Percentiles rank a stretch among this genome's conserved stretches.
phyloP scores from a whole-genome alignment of 768 basidiomycete genomes.

The Pisolithus marmoratus region DNA sequence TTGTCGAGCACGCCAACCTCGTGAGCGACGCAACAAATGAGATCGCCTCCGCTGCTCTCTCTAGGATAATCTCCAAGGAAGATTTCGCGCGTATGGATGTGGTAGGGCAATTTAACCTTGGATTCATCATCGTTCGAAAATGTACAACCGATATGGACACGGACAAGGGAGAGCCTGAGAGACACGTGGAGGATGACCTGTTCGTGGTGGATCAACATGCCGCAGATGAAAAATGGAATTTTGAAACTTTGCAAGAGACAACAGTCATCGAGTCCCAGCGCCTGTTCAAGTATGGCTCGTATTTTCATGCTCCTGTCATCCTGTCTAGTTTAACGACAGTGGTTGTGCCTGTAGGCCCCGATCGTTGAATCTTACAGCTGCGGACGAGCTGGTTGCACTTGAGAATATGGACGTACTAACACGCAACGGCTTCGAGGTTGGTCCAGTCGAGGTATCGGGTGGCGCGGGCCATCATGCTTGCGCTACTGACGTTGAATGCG shows the following conservation, averaged over 20 bases:
- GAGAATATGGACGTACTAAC: constrained; percentile 83
- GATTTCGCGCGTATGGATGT: constrained; percentile 85
- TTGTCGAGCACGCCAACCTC: constrained; percentile 23
- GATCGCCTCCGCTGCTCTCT: constrained; percentile 60
- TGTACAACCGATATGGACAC: constrained; percentile 21
- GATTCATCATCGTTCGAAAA: constrained; percentile 85
- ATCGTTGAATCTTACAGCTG: constrained; percentile 75
- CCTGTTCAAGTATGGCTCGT: constrained; percentile 61
- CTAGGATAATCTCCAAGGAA: constrained; percentile 78
- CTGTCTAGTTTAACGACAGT: background rate
- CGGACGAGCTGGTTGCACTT: constrained; percentile 81
- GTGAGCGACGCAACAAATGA: constrained; percentile 43
- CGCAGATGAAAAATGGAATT: constrained; percentile 97
- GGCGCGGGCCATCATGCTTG: background rate
- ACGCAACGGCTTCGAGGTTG: constrained; percentile 87
- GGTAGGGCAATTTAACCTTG: constrained; percentile 92
- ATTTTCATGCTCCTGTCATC: background rate
- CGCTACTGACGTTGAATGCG: constrained; percentile 14
- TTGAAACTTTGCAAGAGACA: constrained; percentile 88
- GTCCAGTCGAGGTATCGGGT: constrained; percentile 39
- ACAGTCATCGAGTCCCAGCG: constrained; percentile 85
- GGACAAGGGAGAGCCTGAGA: background rate
- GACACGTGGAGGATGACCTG: constrained; percentile 63
- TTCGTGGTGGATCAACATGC: constrained; percentile 98
- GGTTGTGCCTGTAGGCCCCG: constrained; percentile 51